Evolutionary conservation across 192 early-diverging fungal species (phyloP).

Genomic region (Lobulomyces angularis): DNA sequence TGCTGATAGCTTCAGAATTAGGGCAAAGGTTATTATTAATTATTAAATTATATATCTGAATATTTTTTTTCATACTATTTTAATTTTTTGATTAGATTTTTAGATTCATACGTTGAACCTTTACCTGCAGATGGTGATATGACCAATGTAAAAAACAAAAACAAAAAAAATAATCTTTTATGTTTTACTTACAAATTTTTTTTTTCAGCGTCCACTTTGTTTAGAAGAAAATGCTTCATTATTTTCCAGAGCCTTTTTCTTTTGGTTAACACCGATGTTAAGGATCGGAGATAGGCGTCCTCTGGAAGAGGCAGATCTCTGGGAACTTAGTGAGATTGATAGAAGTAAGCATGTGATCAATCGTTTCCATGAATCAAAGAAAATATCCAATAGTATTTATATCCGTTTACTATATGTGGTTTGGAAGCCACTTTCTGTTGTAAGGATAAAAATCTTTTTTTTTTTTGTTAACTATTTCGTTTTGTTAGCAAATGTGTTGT

Average conservation of each 20-base stretch:
- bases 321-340: slow-evolving; percentile 34
- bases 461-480: slow-evolving; percentile 3
- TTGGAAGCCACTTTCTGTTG: slow-evolving; percentile 3
- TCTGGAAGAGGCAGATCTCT: slow-evolving; percentile 50
- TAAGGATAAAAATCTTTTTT: slow-evolving; percentile 1
- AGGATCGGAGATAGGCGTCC: slow-evolving; percentile 30
- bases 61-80: too few species aligned
- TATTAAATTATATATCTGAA: too few species aligned
- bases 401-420: too few species aligned
- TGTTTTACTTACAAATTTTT: too few species aligned
- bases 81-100: too few species aligned
- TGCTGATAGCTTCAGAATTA: too few species aligned
- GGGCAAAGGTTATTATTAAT: too few species aligned
- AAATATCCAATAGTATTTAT: slow-evolving; percentile 4
- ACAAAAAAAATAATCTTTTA: too few species aligned
- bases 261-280: slow-evolving; percentile 49
- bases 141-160: too few species aligned
- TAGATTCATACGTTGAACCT: too few species aligned
- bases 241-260: slow-evolving; percentile 31
- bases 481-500: slow-evolving; percentile 12
- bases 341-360: slow-evolving; percentile 21
- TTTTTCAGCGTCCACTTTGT: too few species aligned
- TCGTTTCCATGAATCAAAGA: slow-evolving; percentile 7
- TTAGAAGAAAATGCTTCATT: slow-evolving; percentile 15
- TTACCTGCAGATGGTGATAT: too few species aligned